These are phyloP conservation scores for Lyophyllum atratum DNA, from an alignment of 768 basidiomycete genomes.

Conservation along the genomic window DNA sequence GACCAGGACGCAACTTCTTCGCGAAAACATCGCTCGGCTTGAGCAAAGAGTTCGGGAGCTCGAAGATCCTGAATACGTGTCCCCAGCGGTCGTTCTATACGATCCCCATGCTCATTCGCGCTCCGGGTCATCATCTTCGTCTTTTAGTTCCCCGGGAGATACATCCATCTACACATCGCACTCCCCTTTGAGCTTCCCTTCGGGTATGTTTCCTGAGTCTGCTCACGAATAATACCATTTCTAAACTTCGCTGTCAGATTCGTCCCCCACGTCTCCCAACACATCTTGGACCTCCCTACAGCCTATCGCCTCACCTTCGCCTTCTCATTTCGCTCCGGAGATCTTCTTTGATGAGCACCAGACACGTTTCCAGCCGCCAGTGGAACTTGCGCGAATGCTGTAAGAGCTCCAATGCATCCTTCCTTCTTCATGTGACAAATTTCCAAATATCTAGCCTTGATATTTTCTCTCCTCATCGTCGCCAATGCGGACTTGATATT, in stretches of 20 bases:
- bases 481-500: conserved; percentile 73
- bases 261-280: conserved; percentile 49
- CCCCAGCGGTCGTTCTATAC: conserved; percentile 68
- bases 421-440: conserved; percentile 14
- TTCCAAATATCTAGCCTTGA: conserved; percentile 53
- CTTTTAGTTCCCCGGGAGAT: conserved; percentile 54
- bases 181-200: conserved; percentile 52
- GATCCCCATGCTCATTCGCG: conserved; percentile 61
- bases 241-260: conserved; percentile 28
- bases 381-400: conserved; percentile 70
- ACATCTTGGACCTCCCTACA: conserved; percentile 51
- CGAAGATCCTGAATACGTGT: conserved; percentile 72
- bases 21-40: conserved; percentile 74
- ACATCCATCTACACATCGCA: conserved; percentile 54
- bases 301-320: conserved; percentile 51
- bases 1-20: conserved; percentile 76
- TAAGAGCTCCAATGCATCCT: conserved; percentile 33
- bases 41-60: conserved; percentile 74
- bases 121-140: conserved; percentile 59
- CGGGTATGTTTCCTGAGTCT: conserved; percentile 37
- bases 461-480: conserved; percentile 73
- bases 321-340: conserved; percentile 48
- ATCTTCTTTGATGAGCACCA: conserved; percentile 54
- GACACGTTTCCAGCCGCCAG: conserved; percentile 46
- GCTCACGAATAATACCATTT: not conserved